Evolutionary conservation across 1,139 yeast genomes (phyloP).

Genomic region (Wickerhamomyces sp.): DNA sequence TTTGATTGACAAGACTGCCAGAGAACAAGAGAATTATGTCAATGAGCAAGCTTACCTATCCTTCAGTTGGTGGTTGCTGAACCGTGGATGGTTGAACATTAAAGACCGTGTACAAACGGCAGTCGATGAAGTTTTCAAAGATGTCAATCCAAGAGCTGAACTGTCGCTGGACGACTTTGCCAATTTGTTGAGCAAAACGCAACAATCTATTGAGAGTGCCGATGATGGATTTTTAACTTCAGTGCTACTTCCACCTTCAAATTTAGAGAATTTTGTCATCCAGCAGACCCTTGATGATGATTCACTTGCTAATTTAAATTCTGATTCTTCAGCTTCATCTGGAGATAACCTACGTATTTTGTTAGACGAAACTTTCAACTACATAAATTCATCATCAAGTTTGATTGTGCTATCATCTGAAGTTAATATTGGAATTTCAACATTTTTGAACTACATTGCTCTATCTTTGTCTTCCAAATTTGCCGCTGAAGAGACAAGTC

Average conservation of each 20-base stretch:
- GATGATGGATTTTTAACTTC: conserved; percentile 11
- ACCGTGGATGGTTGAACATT: conserved; percentile 72
- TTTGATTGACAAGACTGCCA: conserved; percentile 6
- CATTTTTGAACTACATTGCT: conserved; percentile 19
- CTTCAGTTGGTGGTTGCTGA: conserved; percentile 90
- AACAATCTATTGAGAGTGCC: conserved; percentile 31
- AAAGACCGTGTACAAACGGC: conserved; percentile 49
- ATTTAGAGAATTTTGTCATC: conserved; percentile 30
- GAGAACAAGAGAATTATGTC: conserved; percentile 36
- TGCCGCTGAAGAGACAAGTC: conserved; percentile 9
- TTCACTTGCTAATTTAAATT: conserved; percentile 23
- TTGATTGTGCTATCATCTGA: conserved; percentile 31
- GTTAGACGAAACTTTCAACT: conserved; percentile 47
- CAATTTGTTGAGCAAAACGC: conserved; percentile 38
- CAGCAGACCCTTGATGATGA: conserved; percentile 36
- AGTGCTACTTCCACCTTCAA: conserved; percentile 27
- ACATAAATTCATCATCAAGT: conserved; percentile 39
- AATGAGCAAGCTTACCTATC: conserved; percentile 84
- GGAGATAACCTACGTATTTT: conserved; percentile 27
- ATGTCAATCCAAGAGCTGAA: conserved; percentile 68
- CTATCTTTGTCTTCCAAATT: conserved; percentile 10
- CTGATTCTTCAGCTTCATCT: conserved; percentile 13
- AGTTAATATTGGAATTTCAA: conserved; percentile 29
- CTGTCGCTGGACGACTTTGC: conserved; percentile 58
- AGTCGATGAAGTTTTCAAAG: conserved; percentile 58